These are phyloP conservation scores for Durusdinium trenchii DNA, from an alignment of 73 alveolate genomes.

Conservation along the genomic window DNA sequence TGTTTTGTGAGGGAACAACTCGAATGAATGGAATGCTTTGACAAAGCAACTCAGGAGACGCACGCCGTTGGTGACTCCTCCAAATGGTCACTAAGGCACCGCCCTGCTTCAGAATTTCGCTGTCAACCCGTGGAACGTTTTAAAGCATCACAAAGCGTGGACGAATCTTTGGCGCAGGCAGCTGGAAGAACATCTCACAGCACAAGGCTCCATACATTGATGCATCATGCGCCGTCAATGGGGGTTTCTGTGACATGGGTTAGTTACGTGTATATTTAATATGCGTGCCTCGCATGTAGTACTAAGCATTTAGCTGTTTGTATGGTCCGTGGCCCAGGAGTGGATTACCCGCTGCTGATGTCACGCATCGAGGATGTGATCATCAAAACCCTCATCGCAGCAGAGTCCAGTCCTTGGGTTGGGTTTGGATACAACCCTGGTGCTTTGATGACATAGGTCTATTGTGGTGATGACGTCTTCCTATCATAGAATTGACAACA, in stretches of 20 bases:
- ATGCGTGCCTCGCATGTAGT: background rate
- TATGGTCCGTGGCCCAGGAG: background rate
- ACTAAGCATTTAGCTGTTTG: background rate
- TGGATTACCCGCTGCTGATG: conserved; percentile 57
- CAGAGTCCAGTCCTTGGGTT: no score
- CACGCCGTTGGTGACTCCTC: background rate
- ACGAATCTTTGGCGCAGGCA: conserved; percentile 54
- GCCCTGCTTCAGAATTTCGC: background rate
- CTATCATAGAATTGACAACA: no score
- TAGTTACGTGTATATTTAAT: background rate
- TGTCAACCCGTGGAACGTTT: background rate
- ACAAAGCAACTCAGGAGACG: background rate
- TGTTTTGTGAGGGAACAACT: no score
- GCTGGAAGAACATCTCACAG: conserved; percentile 49
- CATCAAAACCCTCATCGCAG: conserved; percentile 96
- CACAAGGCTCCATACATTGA: conserved; percentile 47
- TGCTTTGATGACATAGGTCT: no score
- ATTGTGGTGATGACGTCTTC: no score
- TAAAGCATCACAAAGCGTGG: no score
- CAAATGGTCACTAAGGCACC: conserved; percentile 54
- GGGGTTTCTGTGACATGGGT: background rate
- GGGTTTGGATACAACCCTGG: no score
- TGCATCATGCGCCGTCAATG: no score
- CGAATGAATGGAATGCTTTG: no score
- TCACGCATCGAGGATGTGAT: conserved; percentile 96